Conservation (phyloP, 148 eudicot genomes). For the Rhododendron mucronatum region DNA sequence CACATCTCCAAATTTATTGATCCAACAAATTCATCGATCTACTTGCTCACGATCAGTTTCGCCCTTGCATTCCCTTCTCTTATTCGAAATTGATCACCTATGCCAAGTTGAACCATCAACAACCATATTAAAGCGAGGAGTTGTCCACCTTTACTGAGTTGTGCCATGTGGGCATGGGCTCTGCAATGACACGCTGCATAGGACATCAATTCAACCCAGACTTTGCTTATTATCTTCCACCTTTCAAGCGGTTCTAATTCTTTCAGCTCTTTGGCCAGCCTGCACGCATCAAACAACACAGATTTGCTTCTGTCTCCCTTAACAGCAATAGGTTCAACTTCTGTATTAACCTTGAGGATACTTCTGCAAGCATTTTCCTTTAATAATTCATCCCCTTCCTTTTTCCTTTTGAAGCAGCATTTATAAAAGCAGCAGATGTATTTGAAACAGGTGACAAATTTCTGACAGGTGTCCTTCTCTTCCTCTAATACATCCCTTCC, state of each 20-base stretch:
- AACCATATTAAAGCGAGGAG: slow-evolving; percentile 14
- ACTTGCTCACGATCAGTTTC: background rate
- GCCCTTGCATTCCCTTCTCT: slow-evolving; percentile 7
- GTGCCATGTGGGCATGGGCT: background rate
- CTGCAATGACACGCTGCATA: slow-evolving; percentile 8
- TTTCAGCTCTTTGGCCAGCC: slow-evolving; percentile 7
- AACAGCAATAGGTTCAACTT: background rate
- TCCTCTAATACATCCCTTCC: too few relatives aligned
- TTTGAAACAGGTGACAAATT: too few relatives aligned
- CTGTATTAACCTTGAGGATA: background rate
- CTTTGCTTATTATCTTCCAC: slow-evolving; percentile 20
- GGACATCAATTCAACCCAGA: slow-evolving; percentile 17
- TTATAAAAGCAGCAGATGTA: background rate
- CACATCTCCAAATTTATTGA: background rate
- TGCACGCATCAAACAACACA: slow-evolving; percentile 16
- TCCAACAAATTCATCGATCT: background rate
- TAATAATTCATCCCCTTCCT: too few relatives aligned
- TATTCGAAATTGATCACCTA: slow-evolving; percentile 15
- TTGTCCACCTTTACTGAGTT: slow-evolving; percentile 20
- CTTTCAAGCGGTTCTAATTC: background rate
- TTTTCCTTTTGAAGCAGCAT: background rate
- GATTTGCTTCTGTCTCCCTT: slow-evolving; percentile 23
- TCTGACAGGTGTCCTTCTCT: too few relatives aligned
- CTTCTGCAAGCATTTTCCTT: background rate
- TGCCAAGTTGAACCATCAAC: slow-evolving; percentile 21